Conservation (phyloP, 306 rosid genomes). For the Vigna reflexopilosa region DNA sequence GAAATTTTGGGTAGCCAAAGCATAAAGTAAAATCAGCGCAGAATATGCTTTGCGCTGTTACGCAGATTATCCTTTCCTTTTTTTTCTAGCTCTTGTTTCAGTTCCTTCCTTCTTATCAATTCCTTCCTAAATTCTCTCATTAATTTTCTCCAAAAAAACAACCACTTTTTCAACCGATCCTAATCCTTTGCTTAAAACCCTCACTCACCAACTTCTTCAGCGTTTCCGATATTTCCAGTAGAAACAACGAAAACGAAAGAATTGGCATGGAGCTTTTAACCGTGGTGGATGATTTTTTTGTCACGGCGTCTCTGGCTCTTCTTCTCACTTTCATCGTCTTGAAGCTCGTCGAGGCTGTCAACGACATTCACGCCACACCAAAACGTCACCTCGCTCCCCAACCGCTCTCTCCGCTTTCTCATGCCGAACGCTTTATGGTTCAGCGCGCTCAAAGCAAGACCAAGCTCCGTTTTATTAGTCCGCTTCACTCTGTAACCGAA, state of each 20-base stretch:
- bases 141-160: neutral
- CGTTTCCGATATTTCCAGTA: neutral
- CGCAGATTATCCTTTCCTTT: conserved; percentile 53
- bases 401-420: conserved; percentile 6
- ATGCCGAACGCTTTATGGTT: neutral
- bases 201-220: neutral
- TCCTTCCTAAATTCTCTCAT: conserved; percentile 33
- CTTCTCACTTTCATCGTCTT: conserved; percentile 63
- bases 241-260: neutral
- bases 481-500: conserved; percentile 14
- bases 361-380: conserved; percentile 30
- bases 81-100: neutral
- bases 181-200: neutral
- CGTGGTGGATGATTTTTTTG: conserved; percentile 50
- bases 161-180: neutral
- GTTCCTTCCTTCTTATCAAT: conserved; percentile 25
- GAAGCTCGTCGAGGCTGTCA: conserved; percentile 54
- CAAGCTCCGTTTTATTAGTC: conserved; percentile 34
- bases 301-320: conserved; percentile 61
- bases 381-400: conserved; percentile 7
- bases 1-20: neutral
- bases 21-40: conserved; percentile 45
- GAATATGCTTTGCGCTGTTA: conserved; percentile 71
- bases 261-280: conserved; percentile 60
- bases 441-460: conserved; percentile 41